Evolutionary conservation across 2,329 filamentous ascomycete genomes (phyloP), one percentile per base, ranked within the genome.

Genomic region (Phialophora expanda): DNA sequence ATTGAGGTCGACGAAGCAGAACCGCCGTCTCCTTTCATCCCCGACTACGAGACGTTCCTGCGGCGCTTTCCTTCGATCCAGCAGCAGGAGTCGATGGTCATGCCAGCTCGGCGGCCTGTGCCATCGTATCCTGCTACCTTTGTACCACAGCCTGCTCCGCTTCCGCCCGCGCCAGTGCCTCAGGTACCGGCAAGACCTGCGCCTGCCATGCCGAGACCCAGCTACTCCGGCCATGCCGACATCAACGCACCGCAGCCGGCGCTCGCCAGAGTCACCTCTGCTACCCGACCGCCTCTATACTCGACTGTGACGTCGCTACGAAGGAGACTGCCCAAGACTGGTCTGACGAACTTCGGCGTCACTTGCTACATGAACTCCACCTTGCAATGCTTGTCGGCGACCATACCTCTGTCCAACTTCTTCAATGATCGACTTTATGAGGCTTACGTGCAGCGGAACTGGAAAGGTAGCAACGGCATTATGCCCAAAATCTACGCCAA

Each of bases 321-420:
- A 14, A 78, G 82, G 30, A 79, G 79, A 76, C 81, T 87, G 72
- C 85, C 88, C n/a, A 81, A 82, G 41, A 90, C 91, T 11, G 93
- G 94, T 0, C 83, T 97, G 12, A 81, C 87, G 65, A 97, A 97
- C 72, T 91, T 92, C 48, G 87, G 88, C 0, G 89, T 90, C 55
- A 93, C 90, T 70, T 97, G 94, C 76, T 97, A 97, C 75, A 93
- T 95, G 83, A 97, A 97, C 77, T 89, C 92, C n/a, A 89, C 89
- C 0, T 82, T 98, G 28, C 94, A 98, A 77, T 90, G 90, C 66
- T 80, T 97, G 20, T 90, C 91, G 65, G 89, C 89, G 1, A 94
- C 93, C 0, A 79, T 84, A 8, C 81, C 83, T 20, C 77, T 89
- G 50, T 86, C 85, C 75, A 86, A 74, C 78, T 87, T 79, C 84